Conservation (phyloP, 2,329 filamentous ascomycete genomes). For the Helminthosporium solani region DNA sequence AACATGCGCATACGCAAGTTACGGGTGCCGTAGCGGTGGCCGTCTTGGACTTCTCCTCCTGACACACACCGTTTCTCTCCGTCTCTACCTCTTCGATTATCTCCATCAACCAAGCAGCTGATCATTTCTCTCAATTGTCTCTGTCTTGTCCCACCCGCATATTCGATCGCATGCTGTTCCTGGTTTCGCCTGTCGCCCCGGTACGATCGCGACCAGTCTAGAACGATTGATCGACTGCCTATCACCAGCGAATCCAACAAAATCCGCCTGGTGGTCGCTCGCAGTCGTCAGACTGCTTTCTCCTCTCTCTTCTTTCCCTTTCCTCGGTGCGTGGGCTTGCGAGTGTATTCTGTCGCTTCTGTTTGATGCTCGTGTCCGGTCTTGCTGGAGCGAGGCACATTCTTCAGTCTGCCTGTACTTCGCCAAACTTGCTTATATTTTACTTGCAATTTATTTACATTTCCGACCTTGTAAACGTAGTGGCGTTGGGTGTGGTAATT, state of each 20-base stretch:
- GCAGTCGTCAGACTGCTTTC: not conserved
- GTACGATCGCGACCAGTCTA: not conserved
- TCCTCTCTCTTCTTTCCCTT: not conserved
- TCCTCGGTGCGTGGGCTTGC: not conserved
- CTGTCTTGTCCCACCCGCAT: not conserved
- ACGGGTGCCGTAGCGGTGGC: too few relatives aligned
- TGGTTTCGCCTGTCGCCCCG: not conserved
- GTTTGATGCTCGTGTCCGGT: constrained; percentile 4
- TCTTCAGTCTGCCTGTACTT: too few relatives aligned
- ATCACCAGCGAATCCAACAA: not conserved
- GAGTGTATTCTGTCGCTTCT: not conserved
- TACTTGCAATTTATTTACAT: constrained; percentile 2
- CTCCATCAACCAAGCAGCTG: too few relatives aligned
- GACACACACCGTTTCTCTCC: not conserved
- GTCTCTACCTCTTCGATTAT: too few relatives aligned
- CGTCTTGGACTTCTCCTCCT: not conserved
- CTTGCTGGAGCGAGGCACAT: constrained; percentile 10
- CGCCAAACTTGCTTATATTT: too few relatives aligned
- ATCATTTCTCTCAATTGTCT: not conserved
- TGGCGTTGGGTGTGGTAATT: constrained; percentile 13
- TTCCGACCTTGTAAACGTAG: constrained; percentile 1
- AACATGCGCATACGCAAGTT: constrained; percentile 2
- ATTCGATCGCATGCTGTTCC: not conserved
- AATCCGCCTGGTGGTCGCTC: not conserved
- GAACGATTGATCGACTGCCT: constrained; percentile 1